These are phyloP conservation scores for Cenchrus fungigraminus DNA, from an alignment of 176 grass and related monocot species.

Conservation along the genomic window DNA sequence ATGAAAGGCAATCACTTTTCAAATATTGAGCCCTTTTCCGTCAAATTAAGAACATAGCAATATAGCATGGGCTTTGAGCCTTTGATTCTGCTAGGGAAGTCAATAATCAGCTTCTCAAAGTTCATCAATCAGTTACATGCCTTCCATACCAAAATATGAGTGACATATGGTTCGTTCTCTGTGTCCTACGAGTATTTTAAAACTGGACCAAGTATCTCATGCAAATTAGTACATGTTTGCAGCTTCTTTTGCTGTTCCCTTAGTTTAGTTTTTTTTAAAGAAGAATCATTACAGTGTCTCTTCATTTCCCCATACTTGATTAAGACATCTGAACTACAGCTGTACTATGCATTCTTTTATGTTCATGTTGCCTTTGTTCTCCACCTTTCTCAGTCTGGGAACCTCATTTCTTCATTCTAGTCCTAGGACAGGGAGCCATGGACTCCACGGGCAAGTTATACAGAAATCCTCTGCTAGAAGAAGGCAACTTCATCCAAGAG, in stretches of 20 bases:
- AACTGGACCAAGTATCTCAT: neutral
- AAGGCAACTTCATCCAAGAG: slow-evolving; percentile 14
- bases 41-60: no score
- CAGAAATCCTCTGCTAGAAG: slow-evolving; percentile 14
- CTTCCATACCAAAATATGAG: neutral
- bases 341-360: neutral
- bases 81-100: neutral
- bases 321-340: neutral
- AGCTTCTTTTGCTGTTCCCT: neutral
- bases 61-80: no score
- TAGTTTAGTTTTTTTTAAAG: neutral
- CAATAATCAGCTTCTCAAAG: neutral
- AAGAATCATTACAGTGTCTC: neutral
- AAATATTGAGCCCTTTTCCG: no score
- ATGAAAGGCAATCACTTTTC: neutral
- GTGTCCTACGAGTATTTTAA: neutral
- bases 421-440: neutral
- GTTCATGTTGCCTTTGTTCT: neutral
- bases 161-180: neutral
- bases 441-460: neutral
- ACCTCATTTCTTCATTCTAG: neutral
- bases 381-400: neutral
- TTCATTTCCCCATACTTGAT: neutral
- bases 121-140: neutral
- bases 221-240: neutral